Base-by-base conservation (phyloP, 2,329 filamentous ascomycete genomes). In the Arthrobotrys musiformis region DNA sequence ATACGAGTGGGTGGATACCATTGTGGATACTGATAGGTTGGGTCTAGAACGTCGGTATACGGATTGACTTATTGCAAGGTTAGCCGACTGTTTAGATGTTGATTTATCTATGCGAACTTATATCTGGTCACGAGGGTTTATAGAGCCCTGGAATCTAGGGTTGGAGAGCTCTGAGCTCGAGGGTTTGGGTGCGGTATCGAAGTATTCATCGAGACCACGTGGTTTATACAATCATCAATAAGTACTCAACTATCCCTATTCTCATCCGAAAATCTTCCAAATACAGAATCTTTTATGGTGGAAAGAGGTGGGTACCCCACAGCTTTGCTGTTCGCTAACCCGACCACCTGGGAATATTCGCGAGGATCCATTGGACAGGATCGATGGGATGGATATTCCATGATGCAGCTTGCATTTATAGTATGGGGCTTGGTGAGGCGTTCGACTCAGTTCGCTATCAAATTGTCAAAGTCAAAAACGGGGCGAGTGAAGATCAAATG, bases 331-430 rank as follows among this genome's bases (percentile, higher is more conserved):
- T 24, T n/a, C 44, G 26, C 19, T 15, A 15, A 48, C 28, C n/a
- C 40, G 30, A 26, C 6, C n/a, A 26, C 22, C n/a, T 50, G 37
- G 50, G 40, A 35, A 46, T 3, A 4, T 15, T 13, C 33, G 24
- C 30, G 56, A 19, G 9, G 24, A 28, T 56, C 35, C 28, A 72
- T 72, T 72, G 68, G 68, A 72, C 50, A 48, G 68, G 58, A 72
- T 48, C 13, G 11, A 44, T 61, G 68, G 68, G 44, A 64, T 63
- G 48, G 17, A 42, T 11, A 6, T 50, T 56, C 40, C 35, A n/a
- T n/a, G n/a, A n/a, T n/a, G n/a, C n/a, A n/a, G n/a, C n/a, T n/a
- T n/a, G n/a, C n/a, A n/a, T n/a, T 5, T 33, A 33, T 33, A 5
- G 30, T 5, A 22, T 28, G 26, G 15, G 48, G 26, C 26, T 28